Conservation (phyloP, 2,329 filamentous ascomycete species). For the Coniochaeta hoffmannii region DNA sequence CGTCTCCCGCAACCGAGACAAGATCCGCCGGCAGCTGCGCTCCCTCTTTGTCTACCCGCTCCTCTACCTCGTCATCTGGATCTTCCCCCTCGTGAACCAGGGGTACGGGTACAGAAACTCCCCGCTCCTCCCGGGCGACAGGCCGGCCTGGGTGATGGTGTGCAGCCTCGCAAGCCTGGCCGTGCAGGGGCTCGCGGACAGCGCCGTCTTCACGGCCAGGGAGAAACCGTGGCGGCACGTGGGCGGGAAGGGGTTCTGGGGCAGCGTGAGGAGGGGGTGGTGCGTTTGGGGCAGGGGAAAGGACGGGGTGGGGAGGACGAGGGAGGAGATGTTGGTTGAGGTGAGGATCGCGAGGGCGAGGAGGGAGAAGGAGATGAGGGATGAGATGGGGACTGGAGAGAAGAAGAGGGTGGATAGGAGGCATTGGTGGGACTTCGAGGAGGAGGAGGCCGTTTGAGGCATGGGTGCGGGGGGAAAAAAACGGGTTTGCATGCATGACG, state of each 20-base stretch:
- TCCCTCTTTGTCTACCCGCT: constrained; percentile 71
- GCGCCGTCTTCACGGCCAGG: constrained; percentile 57
- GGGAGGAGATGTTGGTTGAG: constrained; percentile 46
- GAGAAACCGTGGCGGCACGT: constrained; percentile 66
- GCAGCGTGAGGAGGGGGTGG: constrained; percentile 14
- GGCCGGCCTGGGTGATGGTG: constrained; percentile 50
- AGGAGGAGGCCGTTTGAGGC: constrained; percentile 10
- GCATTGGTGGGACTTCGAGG: constrained; percentile 31
- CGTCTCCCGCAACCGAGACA: constrained; percentile 35
- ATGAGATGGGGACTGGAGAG: constrained; percentile 19
- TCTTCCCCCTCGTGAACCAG: constrained; percentile 62
- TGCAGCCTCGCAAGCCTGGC: constrained; percentile 51
- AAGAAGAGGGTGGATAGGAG: constrained; percentile 4
- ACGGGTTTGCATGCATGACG: background rate
- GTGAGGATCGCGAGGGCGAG: constrained; percentile 38
- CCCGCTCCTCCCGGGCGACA: constrained; percentile 12
- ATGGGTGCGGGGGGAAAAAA: constrained; percentile 1
- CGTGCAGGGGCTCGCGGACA: constrained; percentile 61
- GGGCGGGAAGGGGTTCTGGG: constrained; percentile 22
- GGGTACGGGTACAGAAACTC: constrained; percentile 45
- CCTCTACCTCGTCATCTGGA: constrained; percentile 66
- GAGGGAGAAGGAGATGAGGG: constrained; percentile 37
- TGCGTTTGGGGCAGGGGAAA: constrained; percentile 10
- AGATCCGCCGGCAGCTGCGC: constrained; percentile 60
- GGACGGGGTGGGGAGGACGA: constrained; percentile 31